A percentile compares a stretch with the other conserved stretches of the same genome.
Evolutionary conservation across 768 basidiomycete genomes (phyloP).

Genomic region (Auriscalpium orientale): DNA sequence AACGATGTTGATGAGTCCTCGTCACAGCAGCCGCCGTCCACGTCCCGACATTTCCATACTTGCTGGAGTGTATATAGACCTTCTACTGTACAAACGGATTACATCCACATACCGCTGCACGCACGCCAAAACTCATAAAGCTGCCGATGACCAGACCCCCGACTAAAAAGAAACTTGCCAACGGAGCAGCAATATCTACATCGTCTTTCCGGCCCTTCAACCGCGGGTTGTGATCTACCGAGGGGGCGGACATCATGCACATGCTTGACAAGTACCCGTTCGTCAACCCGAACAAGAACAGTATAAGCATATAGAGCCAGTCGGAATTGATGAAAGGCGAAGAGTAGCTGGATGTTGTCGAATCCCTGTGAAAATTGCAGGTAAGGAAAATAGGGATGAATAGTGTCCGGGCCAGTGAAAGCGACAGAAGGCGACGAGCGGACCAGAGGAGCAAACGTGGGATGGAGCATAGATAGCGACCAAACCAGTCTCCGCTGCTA

Average conservation of each 20-base stretch:
- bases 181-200: slow-evolving; percentile 78
- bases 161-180: slow-evolving; percentile 72
- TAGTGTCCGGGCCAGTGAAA: slow-evolving; percentile 64
- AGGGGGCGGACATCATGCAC: slow-evolving; percentile 79
- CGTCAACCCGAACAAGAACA: slow-evolving; percentile 66
- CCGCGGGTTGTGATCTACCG: slow-evolving; percentile 69
- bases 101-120: slow-evolving; percentile 58
- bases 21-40: not conserved
- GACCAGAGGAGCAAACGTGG: slow-evolving; percentile 65
- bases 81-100: slow-evolving; percentile 51
- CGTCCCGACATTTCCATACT: not conserved
- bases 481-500: slow-evolving; percentile 64
- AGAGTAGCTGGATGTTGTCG: slow-evolving; percentile 20
- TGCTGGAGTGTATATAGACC: not conserved
- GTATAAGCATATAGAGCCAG: slow-evolving; percentile 60
- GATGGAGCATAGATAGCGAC: slow-evolving; percentile 61
- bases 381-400: slow-evolving; percentile 86
- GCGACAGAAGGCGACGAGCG: slow-evolving; percentile 46
- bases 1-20: too few species aligned
- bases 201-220: slow-evolving; percentile 65
- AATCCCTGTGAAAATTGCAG: slow-evolving; percentile 67
- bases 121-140: slow-evolving; percentile 73
- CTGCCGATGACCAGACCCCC: slow-evolving; percentile 74
- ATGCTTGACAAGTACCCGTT: slow-evolving; percentile 77
- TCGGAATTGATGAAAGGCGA: slow-evolving; percentile 64